Percentiles rank a stretch among this genome's conserved stretches.
Evolutionary conservation across 2,329 filamentous ascomycete genomes (phyloP).

Genomic region (Aspergillus puulaauensis): DNA sequence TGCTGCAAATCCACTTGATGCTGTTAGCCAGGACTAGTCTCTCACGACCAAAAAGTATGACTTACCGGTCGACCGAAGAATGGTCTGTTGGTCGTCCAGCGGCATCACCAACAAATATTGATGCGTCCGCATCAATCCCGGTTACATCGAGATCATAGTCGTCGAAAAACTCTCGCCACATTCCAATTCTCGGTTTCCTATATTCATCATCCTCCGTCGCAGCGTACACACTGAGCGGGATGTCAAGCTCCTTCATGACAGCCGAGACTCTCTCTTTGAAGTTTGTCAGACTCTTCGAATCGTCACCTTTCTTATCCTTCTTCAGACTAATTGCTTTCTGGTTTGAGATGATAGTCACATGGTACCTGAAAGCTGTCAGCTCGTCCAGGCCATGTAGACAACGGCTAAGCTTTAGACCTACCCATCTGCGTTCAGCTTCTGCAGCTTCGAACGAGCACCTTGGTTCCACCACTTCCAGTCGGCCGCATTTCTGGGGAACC

Average conservation of each 20-base stretch:
- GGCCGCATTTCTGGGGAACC: constrained; percentile 65
- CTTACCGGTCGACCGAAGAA: constrained; percentile 59
- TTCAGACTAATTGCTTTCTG: constrained; percentile 80
- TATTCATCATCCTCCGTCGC: constrained; percentile 79
- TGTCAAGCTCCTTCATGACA: constrained; percentile 64
- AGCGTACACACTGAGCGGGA: constrained; percentile 80
- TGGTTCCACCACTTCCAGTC: constrained; percentile 97
- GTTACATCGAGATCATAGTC: constrained; percentile 59
- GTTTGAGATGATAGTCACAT: constrained; percentile 80
- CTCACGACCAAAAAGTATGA: not conserved
- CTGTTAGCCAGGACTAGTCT: not conserved
- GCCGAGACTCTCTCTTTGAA: constrained; percentile 79
- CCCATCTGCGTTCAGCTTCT: constrained; percentile 69
- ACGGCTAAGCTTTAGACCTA: constrained; percentile 35
- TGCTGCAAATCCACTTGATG: constrained; percentile 72
- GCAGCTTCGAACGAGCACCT: constrained; percentile 66
- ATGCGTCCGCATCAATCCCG: constrained; percentile 67
- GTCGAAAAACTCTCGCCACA: constrained; percentile 73
- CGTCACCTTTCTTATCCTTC: constrained; percentile 65
- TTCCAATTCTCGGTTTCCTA: constrained; percentile 82
- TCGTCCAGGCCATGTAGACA: not conserved
- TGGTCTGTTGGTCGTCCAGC: constrained; percentile 58
- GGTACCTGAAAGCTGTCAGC: constrained; percentile 55
- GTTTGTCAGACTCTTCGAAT: constrained; percentile 67
- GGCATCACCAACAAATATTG: constrained; percentile 90